A percentile compares a stretch with the other conserved stretches of the same genome.
phyloP scores from a whole-genome alignment of 2,329 filamentous ascomycete species.

The Furcasterigmium sp. region DNA sequence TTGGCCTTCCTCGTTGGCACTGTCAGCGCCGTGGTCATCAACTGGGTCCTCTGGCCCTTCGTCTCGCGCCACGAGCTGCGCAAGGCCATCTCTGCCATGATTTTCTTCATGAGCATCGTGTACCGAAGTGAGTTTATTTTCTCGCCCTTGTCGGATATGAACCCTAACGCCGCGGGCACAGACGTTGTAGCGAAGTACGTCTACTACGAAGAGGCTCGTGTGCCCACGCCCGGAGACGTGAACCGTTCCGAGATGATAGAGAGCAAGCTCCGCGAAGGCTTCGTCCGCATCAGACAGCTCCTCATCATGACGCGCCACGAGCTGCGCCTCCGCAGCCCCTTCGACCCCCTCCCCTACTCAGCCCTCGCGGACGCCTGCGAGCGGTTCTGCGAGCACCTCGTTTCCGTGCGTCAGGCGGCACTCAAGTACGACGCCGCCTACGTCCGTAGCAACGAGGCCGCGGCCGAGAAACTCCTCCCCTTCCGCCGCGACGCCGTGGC shows the following conservation, averaged over 20 bases:
- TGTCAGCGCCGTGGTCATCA: slow-evolving; percentile 47
- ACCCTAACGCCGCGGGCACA: too few species aligned
- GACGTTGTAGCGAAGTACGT: slow-evolving; percentile 51
- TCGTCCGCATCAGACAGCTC: slow-evolving; percentile 51
- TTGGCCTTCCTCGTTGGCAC: slow-evolving; percentile 48
- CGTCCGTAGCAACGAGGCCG: slow-evolving; percentile 43
- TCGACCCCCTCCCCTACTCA: slow-evolving; percentile 51
- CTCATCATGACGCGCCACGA: slow-evolving; percentile 53
- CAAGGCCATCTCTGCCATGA: slow-evolving; percentile 48
- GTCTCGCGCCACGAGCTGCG: slow-evolving; percentile 54
- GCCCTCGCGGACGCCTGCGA: slow-evolving; percentile 51
- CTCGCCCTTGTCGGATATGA: too few species aligned
- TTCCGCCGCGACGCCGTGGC: slow-evolving; percentile 53
- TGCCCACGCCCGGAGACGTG: slow-evolving; percentile 46
- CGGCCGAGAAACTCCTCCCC: slow-evolving; percentile 40
- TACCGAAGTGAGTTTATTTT: slow-evolving; percentile 48
- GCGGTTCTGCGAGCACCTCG: slow-evolving; percentile 54
- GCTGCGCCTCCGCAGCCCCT: slow-evolving; percentile 51
- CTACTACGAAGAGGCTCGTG: slow-evolving; percentile 50
- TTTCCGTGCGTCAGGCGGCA: slow-evolving; percentile 51
- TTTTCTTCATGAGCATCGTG: slow-evolving; percentile 52
- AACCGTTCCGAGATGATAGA: slow-evolving; percentile 51
- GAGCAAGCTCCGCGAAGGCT: slow-evolving; percentile 54
- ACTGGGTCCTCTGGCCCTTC: slow-evolving; percentile 58
- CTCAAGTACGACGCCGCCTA: slow-evolving; percentile 52